phyloP scores from a whole-genome alignment of 2,329 filamentous ascomycete species.

The Canariomyces notabilis region DNA sequence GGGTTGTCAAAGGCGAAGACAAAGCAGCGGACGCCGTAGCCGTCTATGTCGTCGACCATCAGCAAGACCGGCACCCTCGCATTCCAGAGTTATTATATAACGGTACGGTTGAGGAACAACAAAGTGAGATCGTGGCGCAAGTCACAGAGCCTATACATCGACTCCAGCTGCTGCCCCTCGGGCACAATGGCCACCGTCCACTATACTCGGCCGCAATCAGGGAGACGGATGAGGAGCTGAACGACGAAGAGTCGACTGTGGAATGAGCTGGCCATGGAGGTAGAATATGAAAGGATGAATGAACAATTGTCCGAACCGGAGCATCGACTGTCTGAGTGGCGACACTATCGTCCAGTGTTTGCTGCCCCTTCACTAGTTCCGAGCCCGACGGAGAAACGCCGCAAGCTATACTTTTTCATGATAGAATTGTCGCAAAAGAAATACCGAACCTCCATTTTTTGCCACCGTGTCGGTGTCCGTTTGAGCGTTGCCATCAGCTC shows the following conservation, averaged over 20 bases:
- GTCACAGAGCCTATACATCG: background rate
- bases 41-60: background rate
- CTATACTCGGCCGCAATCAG: background rate
- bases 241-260: background rate
- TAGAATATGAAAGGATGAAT: background rate
- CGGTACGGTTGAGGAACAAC: background rate
- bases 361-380: background rate
- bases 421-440: too few relatives aligned
- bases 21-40: background rate
- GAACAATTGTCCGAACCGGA: too few relatives aligned
- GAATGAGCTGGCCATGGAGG: background rate
- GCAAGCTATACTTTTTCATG: too few relatives aligned
- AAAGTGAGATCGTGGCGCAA: background rate
- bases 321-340: background rate
- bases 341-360: background rate
- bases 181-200: background rate
- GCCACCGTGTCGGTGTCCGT: too few relatives aligned
- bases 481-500: too few relatives aligned
- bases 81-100: background rate
- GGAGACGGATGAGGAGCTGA: background rate
- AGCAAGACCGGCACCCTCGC: background rate
- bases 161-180: background rate
- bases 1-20: too few relatives aligned
- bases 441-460: too few relatives aligned
- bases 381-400: too few relatives aligned